A percentile compares a stretch with the other conserved stretches of the same genome.
phyloP scores from a whole-genome alignment of 176 grass and related monocot genomes.

The Aegilops umbellulata region DNA sequence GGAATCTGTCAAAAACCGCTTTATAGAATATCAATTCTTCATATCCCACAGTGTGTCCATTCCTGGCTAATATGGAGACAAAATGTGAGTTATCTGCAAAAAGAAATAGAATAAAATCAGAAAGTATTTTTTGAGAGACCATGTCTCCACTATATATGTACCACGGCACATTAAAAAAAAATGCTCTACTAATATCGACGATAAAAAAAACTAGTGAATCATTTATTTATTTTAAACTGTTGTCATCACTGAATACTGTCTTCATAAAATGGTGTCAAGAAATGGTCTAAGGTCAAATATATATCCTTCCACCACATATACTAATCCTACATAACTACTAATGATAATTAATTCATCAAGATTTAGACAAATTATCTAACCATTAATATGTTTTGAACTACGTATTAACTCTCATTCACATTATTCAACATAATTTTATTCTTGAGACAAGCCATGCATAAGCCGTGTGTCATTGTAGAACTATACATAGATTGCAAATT shows the following conservation, averaged over 20 bases:
- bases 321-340: neutral
- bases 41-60: neutral
- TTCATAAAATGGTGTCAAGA: neutral
- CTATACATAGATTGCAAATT: neutral
- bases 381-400: neutral
- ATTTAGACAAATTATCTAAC: neutral
- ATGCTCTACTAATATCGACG: no score
- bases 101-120: no score
- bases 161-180: no score
- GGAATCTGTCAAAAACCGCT: neutral
- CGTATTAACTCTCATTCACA: neutral
- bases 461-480: neutral
- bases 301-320: neutral
- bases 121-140: neutral
- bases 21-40: neutral
- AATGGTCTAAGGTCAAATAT: neutral
- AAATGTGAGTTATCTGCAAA: neutral
- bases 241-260: neutral
- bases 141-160: neutral
- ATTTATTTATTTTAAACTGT: neutral
- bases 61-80: neutral
- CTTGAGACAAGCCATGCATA: neutral
- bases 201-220: no score
- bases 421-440: neutral
- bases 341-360: neutral